Percentiles rank a stretch among this genome's conserved stretches.
Evolutionary conservation across 2,329 filamentous ascomycete genomes (phyloP).

Genomic region (Alternaria consortialis): DNA sequence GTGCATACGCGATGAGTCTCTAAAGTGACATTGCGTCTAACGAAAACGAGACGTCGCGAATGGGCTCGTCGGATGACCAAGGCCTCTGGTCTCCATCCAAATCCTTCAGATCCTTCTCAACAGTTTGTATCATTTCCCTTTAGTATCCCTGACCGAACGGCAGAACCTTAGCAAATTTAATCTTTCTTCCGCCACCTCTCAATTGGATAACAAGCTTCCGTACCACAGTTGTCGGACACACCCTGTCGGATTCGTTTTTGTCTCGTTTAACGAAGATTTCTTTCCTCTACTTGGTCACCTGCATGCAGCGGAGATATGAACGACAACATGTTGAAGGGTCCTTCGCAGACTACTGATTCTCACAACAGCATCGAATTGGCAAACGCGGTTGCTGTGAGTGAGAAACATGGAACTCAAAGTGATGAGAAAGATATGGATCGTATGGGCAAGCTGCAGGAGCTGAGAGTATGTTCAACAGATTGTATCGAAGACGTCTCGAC

Average conservation of each 20-base stretch:
- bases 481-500: background rate
- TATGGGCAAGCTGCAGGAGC: slow-evolving; percentile 29
- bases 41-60: no score
- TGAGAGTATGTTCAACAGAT: slow-evolving; percentile 14
- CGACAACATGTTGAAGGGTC: slow-evolving; percentile 7
- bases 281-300: no score
- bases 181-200: background rate
- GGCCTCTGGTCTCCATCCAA: background rate
- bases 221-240: background rate
- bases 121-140: background rate
- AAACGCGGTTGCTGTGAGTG: background rate
- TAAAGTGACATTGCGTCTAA: no score
- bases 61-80: background rate
- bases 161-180: background rate
- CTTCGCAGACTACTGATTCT: background rate
- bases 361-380: slow-evolving; percentile 7
- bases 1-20: background rate
- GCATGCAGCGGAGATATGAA: background rate
- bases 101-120: slow-evolving; percentile 2
- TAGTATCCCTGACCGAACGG: background rate
- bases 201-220: background rate
- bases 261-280: no score
- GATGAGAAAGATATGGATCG: slow-evolving; percentile 31
- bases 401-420: slow-evolving; percentile 7
- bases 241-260: background rate